Conservation (phyloP, 495 filamentous ascomycete species). For the Talaromyces proteolyticus region DNA sequence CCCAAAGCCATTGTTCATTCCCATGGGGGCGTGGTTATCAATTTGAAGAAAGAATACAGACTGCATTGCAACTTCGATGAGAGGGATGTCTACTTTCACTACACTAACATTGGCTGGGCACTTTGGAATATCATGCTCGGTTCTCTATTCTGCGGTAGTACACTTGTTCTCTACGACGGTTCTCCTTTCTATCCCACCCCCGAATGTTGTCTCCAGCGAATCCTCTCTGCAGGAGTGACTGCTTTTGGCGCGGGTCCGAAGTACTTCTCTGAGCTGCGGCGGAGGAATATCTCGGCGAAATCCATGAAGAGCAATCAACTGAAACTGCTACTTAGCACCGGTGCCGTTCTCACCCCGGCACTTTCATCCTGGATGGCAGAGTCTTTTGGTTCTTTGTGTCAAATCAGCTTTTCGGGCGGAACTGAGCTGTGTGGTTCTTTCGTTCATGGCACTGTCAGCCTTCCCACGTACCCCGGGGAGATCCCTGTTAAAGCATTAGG, state of each 20-base stretch:
- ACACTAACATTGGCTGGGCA: slow-evolving; percentile 71
- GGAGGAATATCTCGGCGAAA: slow-evolving; percentile 50
- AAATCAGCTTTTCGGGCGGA: slow-evolving; percentile 61
- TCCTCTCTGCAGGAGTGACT: slow-evolving; percentile 22
- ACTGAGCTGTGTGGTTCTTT: slow-evolving; percentile 75
- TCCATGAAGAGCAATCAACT: slow-evolving; percentile 52
- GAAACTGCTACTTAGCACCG: slow-evolving; percentile 57
- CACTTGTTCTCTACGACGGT: slow-evolving; percentile 64
- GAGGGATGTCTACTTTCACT: slow-evolving; percentile 45
- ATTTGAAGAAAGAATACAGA: slow-evolving; percentile 49
- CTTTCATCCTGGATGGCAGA: slow-evolving; percentile 75
- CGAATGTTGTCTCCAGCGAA: not conserved
- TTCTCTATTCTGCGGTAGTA: slow-evolving; percentile 56
- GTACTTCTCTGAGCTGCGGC: slow-evolving; percentile 64
- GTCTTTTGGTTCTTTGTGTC: slow-evolving; percentile 63
- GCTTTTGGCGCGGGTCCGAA: slow-evolving; percentile 65
- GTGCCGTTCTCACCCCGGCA: slow-evolving; percentile 70
- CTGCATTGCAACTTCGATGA: slow-evolving; percentile 49
- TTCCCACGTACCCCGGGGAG: slow-evolving; percentile 65
- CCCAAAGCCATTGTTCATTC: slow-evolving; percentile 74
- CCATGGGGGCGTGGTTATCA: slow-evolving; percentile 54
- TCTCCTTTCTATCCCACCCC: slow-evolving; percentile 60
- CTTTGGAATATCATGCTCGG: slow-evolving; percentile 63
- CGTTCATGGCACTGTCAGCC: slow-evolving; percentile 57
- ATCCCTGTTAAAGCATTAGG: slow-evolving; percentile 62